phyloP scores from a whole-genome alignment of 768 basidiomycete species.

The Leccinum aurantiacum region DNA sequence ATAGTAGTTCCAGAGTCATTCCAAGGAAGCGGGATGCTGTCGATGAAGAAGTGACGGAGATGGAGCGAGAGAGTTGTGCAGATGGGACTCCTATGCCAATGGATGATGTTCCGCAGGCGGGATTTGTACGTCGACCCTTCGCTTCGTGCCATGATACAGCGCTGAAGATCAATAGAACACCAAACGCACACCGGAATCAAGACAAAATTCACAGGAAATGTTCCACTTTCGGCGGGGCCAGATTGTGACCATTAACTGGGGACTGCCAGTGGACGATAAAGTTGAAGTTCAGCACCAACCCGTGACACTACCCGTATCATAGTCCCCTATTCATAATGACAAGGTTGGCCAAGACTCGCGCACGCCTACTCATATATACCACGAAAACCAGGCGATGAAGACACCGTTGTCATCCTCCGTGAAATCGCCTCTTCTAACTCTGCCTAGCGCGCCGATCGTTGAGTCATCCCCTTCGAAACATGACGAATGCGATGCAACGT shows the following conservation, averaged over 20 bases:
- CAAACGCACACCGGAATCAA: neutral
- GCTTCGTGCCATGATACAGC: neutral
- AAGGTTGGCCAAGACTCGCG: neutral
- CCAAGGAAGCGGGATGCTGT: constrained; percentile 11
- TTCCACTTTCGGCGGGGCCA: constrained; percentile 18
- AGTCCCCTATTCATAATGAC: neutral
- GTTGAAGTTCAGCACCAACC: neutral
- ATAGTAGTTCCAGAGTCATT: constrained; percentile 6
- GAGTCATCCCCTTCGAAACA: constrained; percentile 4
- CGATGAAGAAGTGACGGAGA: neutral
- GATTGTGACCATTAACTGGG: constrained; percentile 9
- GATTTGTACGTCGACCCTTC: neutral
- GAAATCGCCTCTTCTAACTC: neutral
- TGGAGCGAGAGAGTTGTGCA: neutral
- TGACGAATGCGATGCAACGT: neutral
- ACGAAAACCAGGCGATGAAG: neutral
- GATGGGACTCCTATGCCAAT: too few relatives aligned
- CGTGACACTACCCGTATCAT: neutral
- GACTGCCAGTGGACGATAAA: neutral
- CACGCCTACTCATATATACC: neutral
- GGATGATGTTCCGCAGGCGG: neutral
- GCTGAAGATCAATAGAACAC: neutral
- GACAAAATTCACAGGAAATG: neutral
- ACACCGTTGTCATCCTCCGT: neutral
- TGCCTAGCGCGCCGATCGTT: neutral